phyloP scores from a whole-genome alignment of 805 yeast species.

The Starmerella tilneyi region DNA sequence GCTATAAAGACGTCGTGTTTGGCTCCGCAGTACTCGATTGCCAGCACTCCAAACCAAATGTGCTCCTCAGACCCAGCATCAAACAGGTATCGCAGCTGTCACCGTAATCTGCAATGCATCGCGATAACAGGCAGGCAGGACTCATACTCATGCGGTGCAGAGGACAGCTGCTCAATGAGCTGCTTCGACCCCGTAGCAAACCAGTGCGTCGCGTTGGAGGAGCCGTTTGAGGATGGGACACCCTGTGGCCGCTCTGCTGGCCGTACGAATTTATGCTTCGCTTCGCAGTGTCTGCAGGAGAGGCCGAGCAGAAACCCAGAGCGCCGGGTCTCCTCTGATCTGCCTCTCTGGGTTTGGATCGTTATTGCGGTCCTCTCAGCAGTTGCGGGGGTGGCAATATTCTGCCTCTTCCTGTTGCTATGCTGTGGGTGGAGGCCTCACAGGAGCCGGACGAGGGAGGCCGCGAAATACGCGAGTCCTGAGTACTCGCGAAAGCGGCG shows the following conservation, averaged over 20 bases:
- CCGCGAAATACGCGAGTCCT: too few relatives aligned
- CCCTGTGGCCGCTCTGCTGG: conserved; percentile 3
- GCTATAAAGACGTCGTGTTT: conserved; percentile 27
- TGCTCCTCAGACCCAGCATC: conserved; percentile 6
- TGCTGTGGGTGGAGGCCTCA: too few relatives aligned
- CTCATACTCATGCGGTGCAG: conserved; percentile 5
- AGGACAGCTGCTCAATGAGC: conserved; percentile 4
- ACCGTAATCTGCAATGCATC: conserved; percentile 12
- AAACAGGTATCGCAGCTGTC: not conserved
- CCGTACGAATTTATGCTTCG: not conserved
- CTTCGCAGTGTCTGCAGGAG: not conserved
- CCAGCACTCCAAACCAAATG: not conserved
- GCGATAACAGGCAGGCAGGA: not conserved
- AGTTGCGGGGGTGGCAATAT: too few relatives aligned
- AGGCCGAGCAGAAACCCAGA: not conserved
- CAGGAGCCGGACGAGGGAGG: too few relatives aligned
- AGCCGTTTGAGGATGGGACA: conserved; percentile 5
- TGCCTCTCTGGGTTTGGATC: too few relatives aligned
- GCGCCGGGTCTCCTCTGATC: too few relatives aligned
- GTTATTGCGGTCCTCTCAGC: too few relatives aligned
- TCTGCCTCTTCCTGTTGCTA: too few relatives aligned
- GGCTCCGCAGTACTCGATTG: not conserved
- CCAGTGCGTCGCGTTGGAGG: not conserved
- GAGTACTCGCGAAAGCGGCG: too few relatives aligned
- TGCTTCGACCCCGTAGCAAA: conserved; percentile 4